Evolutionary conservation across 2,329 filamentous ascomycete genomes (phyloP), one percentile per base, ranked within the genome.

Genomic region (Colletotrichum orchidophilum): DNA sequence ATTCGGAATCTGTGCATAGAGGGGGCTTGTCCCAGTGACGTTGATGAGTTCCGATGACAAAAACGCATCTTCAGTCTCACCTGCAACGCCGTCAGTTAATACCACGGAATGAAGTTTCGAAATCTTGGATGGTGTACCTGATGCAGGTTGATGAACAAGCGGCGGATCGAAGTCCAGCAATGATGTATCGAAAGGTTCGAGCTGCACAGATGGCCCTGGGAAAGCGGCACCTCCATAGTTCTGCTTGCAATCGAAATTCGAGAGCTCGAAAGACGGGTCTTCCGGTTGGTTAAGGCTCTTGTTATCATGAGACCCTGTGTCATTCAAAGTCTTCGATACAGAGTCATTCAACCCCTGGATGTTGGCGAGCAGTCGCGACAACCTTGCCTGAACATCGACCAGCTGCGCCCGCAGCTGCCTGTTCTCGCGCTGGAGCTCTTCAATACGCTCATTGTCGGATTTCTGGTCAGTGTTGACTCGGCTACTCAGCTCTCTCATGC

Each of bases 1-100:
- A 8, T 78, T 77, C 0, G 78, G 77, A 3, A 80, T 78, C 27
- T 79, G 78, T 0, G 73, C 59, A 15, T 75, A 77, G 0, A 78
- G 26, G 11, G 67, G 66, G 33, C 58, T 73, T 7, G 55, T 70
- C 9, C 66, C 66, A n/a, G 66, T 33, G 1, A 66, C 63, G 12
- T 70, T 70, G 8, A 70, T 60, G 21, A 70, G 49, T n/a, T 70
- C 66, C 1, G 66, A 52, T 12, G 63, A 35, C 2, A 57, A 11
- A 1, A 50, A 15, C 2, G 13, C 18, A 7, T 60, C 49, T 2
- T 61, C 33, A 5, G 52, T 6, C 1, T 31, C 11, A 4, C 13
- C 66, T 70, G 7, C 18, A 1, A 3, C 8, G 5, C 13, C 12
- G 24, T 66, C 1, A 61, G 35, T 6, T 27, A 59, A 35, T 21